Evolutionary conservation across 345 rosid genomes (phyloP), one percentile per base, ranked within the genome.

Genomic region (Angophora floribunda): DNA sequence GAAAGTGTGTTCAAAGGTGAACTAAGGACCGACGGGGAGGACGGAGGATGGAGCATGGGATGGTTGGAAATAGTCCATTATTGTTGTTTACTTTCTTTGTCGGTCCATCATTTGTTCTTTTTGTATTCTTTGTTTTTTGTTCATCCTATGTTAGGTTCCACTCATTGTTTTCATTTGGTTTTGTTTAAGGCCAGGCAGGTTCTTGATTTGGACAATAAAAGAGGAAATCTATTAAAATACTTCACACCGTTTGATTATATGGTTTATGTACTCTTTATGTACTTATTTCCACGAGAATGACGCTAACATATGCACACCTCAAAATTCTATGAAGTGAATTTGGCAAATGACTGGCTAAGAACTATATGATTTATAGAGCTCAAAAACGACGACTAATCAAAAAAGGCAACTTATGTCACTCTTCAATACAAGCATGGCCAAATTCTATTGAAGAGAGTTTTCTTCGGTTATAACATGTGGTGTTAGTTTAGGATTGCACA

Each of bases 1-100:
- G 32, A 94, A 93, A 89, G 93, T 93, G 4, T 96, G 97, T 92
- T 87, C 89, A 89, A 91, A 82, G 88, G 91, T 91, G 89, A 94
- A 95, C 79, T 95, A 88, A 93, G 96, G 32, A 15, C 21, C 51
- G n/a, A 21, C 14, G 19, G 21, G 7, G 85, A 82, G 9, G 78
- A 30, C 41, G 17, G 44, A 7, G 16, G 21, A 65, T 65, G 10
- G 41, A 65, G 44, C 6, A 30, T 30, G 21, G 19, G 30, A 65
- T 32, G 17, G 7, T 7, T 65, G 41, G 44, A 30, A 65, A 4
- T 65, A 65, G 11, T 30, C 44, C 44, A 65, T 65, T 30, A 15
- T 26, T 30, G 78, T 36, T 65, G 44, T 65, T 15, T 7, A 30
- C 78, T 65, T 0, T 30, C 9, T 65, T 65, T 15, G 78, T 65